phyloP scores from a whole-genome alignment of 352 stramenopile species.

The Phytophthora meadii region DNA sequence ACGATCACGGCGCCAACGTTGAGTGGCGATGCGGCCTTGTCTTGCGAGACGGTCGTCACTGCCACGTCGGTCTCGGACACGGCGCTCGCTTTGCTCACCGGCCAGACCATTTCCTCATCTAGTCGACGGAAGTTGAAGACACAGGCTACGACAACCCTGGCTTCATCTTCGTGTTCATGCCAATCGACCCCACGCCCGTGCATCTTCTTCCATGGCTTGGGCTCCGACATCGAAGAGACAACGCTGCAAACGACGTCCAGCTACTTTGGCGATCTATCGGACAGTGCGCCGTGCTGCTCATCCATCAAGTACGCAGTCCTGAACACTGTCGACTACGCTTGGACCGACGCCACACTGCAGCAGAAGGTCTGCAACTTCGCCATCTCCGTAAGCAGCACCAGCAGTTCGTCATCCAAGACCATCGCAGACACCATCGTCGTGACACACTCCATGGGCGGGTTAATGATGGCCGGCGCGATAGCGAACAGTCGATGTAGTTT shows the following conservation, averaged over 20 bases:
- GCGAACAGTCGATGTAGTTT: conserved; percentile 47
- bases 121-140: conserved; percentile 16
- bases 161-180: conserved; percentile 32
- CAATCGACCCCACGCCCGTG: conserved; percentile 31
- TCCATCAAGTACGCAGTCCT: conserved; percentile 40
- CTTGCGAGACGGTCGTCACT: conserved; percentile 21
- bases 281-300: conserved; percentile 42
- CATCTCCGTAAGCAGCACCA: conserved; percentile 28
- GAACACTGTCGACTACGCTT: conserved; percentile 36
- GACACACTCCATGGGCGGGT: conserved; percentile 48
- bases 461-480: conserved; percentile 43
- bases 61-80: conserved; percentile 18
- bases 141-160: conserved; percentile 11
- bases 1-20: conserved; percentile 24
- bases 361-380: conserved; percentile 42
- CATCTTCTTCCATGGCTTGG: conserved; percentile 46
- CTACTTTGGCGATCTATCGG: conserved; percentile 40
- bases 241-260: conserved; percentile 23
- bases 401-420: conserved; percentile 19
- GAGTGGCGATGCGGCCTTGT: conserved; percentile 2
- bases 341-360: conserved; percentile 36
- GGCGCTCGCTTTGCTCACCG: conserved; percentile 30
- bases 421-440: conserved; percentile 46
- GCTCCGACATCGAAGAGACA: conserved; percentile 14
- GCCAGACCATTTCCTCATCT: conserved; percentile 9